Percentiles rank a stretch among this genome's conserved stretches.
Conservation (phyloP, 2,329 filamentous ascomycete genomes). For the Fusarium continuum region DNA sequence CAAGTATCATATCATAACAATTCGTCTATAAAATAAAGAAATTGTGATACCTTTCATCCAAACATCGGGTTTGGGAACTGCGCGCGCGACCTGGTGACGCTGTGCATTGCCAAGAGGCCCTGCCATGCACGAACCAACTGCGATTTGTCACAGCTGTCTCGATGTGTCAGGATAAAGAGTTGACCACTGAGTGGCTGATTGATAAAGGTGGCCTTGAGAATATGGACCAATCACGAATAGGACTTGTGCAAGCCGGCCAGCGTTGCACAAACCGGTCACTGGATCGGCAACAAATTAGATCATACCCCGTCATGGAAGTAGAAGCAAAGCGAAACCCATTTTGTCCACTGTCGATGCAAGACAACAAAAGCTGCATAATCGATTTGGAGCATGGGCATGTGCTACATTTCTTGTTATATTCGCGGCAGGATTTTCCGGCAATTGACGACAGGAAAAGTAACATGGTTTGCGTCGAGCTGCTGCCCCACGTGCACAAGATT, state of each 20-base stretch:
- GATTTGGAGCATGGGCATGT: background rate
- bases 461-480: background rate
- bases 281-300: conserved; percentile 38
- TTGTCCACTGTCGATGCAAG: conserved; percentile 6
- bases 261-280: conserved; percentile 34
- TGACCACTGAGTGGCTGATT: conserved; percentile 29
- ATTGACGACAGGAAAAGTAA: conserved; percentile 4
- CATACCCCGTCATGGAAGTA: conserved; percentile 32
- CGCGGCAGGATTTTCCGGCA: conserved; percentile 2
- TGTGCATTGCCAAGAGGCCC: conserved; percentile 15
- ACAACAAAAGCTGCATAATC: conserved; percentile 23
- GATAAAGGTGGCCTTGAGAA: conserved; percentile 25
- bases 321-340: conserved; percentile 20
- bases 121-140: conserved; percentile 7
- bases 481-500: conserved; percentile 18
- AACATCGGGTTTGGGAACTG: background rate
- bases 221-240: conserved; percentile 14
- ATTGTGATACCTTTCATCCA: background rate
- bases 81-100: conserved; percentile 6
- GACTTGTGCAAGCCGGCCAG: background rate
- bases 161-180: conserved; percentile 23
- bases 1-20: background rate
- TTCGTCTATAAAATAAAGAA: too few species aligned
- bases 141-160: conserved; percentile 8
- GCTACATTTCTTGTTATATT: background rate